Base-by-base conservation (phyloP, 163 green algal genomes). In the Chloroidium sp. region DNA sequence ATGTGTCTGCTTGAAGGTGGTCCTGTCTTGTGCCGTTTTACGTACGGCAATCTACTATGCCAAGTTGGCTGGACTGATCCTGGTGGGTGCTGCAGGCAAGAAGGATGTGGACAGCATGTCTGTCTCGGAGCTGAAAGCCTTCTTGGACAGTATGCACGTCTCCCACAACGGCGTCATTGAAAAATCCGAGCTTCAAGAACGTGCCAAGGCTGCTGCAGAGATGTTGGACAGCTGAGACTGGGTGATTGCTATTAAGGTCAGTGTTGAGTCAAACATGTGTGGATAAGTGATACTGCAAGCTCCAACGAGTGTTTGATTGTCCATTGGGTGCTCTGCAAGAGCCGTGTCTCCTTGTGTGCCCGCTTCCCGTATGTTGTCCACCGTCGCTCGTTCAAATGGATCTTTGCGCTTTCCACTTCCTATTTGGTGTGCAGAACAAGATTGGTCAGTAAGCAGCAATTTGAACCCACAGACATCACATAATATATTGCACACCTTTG, bases 111-210 rank as follows among this genome's bases (percentile, higher is more conserved):
- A 81, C 64, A 59, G 0, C 74, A 85, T 85, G 82, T 77, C 59
- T 13, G 78, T 85, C 3, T 12, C 58, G 2, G 82, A 85, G 58
- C 82, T 85, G 1, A 85, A 85, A 78, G 62, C 14, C 1, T 85
- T 76, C 74, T 77, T 85, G 57, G 59, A 69, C 78, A 62, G 62
- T 58, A 62, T 74, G 13, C 67, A 76, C 0, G 75, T 77, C n/a
- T 78, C 6, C 0, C 67, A 83, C 68, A 68, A 62, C 14, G 82
- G 82, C 0, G 72, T 74, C 0, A 36, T 81, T 0, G 82, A 85
- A 75, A 83, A 76, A 75, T 2, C n/a, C 0, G 82, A 85, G 13
- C 57, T 85, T 74, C 78, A 81, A 3, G 78, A 74, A 4, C 80
- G 79, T 2, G 78, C 78, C 2, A 80, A 81, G 82, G 74, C 78